Conservation (phyloP, 805 yeast genomes). For the Saccharomyces paradoxus region DNA sequence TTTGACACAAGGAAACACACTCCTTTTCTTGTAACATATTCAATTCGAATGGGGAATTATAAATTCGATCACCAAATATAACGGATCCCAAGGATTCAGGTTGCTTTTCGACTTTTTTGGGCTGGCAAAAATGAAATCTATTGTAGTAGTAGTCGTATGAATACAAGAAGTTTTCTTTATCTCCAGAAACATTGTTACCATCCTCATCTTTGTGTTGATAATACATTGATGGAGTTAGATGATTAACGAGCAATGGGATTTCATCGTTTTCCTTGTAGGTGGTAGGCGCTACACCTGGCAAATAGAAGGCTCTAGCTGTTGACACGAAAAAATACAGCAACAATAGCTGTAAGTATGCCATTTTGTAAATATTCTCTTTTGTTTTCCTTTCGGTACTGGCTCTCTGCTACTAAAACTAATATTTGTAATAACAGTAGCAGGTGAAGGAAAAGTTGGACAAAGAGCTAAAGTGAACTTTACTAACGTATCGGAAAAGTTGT, state of each 20-base stretch:
- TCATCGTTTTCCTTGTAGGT: slow-evolving; percentile 66
- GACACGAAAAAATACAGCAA: slow-evolving; percentile 5
- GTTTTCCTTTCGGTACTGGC: background rate
- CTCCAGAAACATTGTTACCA: slow-evolving; percentile 33
- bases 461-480: background rate
- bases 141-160: slow-evolving; percentile 80
- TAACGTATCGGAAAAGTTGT: background rate
- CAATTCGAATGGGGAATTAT: slow-evolving; percentile 81
- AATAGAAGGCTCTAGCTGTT: slow-evolving; percentile 53
- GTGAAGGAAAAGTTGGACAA: background rate
- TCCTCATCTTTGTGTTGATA: slow-evolving; percentile 34
- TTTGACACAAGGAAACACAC: slow-evolving; percentile 62
- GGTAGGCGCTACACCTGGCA: slow-evolving; percentile 95
- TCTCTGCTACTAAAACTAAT: background rate
- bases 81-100: slow-evolving; percentile 88
- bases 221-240: slow-evolving; percentile 69
- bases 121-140: slow-evolving; percentile 76
- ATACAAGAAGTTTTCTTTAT: slow-evolving; percentile 48
- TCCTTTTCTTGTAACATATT: slow-evolving; percentile 64
- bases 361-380: background rate
- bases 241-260: slow-evolving; percentile 79
- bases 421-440: background rate
- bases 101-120: slow-evolving; percentile 49
- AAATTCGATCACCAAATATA: slow-evolving; percentile 90
- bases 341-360: background rate